These are phyloP conservation scores for Penicillium taxi DNA, from an alignment of 495 filamentous ascomycete species.

Conservation along the genomic window DNA sequence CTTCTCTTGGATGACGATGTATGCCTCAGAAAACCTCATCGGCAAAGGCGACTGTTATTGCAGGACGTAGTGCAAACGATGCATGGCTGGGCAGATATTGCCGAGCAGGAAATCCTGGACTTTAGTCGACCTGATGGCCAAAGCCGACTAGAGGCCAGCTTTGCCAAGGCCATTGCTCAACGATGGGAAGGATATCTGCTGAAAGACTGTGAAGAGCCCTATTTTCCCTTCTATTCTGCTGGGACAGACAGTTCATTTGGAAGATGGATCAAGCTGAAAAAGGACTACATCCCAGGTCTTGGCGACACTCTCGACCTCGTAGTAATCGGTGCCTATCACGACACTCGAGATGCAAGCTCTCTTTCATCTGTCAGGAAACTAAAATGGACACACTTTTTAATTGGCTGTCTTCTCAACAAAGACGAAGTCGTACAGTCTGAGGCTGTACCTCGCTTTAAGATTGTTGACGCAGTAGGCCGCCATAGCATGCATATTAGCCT, in stretches of 20 bases:
- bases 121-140: conserved; percentile 42
- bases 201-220: conserved; percentile 70
- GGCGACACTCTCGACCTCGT: conserved; percentile 79
- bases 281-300: conserved; percentile 74
- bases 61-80: conserved; percentile 48
- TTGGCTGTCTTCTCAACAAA: conserved; percentile 71
- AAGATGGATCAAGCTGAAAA: conserved; percentile 78
- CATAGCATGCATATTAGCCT: conserved; percentile 44
- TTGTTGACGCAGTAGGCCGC: conserved; percentile 51
- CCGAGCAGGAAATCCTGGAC: conserved; percentile 54
- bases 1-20: conserved; percentile 63
- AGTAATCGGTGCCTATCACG: conserved; percentile 63
- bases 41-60: conserved; percentile 51
- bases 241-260: conserved; percentile 27
- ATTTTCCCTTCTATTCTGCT: conserved; percentile 50
- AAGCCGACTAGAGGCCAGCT: conserved; percentile 48
- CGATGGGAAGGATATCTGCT: conserved; percentile 70
- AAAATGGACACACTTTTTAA: conserved; percentile 69
- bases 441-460: conserved; percentile 51
- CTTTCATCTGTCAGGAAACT: conserved; percentile 39
- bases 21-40: conserved; percentile 52
- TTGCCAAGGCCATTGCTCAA: conserved; percentile 56
- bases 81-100: conserved; percentile 51
- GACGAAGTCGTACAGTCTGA: conserved; percentile 46
- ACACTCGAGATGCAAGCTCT: conserved; percentile 45